Conservation (phyloP, 805 yeast genomes). For the Ogataea ramenticola region DNA sequence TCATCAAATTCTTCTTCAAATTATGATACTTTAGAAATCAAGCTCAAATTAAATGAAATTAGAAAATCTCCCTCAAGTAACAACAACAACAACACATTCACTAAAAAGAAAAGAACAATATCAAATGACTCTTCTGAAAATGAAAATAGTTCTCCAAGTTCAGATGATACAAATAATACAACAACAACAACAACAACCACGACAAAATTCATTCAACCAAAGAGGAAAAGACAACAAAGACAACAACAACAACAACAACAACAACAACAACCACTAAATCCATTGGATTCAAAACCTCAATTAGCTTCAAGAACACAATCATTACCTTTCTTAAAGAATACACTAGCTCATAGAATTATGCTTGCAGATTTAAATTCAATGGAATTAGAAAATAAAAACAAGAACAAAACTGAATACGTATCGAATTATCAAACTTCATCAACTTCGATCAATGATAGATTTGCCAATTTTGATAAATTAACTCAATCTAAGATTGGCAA, state of each 20-base stretch:
- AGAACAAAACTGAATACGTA: conserved; percentile 4
- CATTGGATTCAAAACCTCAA: conserved; percentile 13
- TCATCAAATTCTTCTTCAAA: conserved; percentile 28
- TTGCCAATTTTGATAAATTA: conserved; percentile 22
- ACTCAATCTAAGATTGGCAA: no score
- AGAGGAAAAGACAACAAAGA: neutral
- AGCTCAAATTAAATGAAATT: conserved; percentile 37
- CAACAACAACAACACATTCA: neutral
- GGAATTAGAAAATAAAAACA: conserved; percentile 1
- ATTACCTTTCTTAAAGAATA: conserved; percentile 25
- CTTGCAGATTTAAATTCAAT: conserved; percentile 19
- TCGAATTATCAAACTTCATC: conserved; percentile 6
- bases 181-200: no score
- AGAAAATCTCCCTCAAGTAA: neutral
- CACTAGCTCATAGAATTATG: conserved; percentile 25
- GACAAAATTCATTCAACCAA: neutral
- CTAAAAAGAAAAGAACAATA: conserved; percentile 8
- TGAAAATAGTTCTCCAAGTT: conserved; percentile 2
- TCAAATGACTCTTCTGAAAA: neutral
- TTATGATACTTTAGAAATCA: conserved; percentile 46
- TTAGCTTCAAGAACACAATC: conserved; percentile 30
- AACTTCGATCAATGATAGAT: conserved; percentile 21
- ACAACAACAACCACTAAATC: neutral
- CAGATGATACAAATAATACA: neutral
- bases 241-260: neutral